Evolutionary conservation across 345 rosid species (phyloP), one percentile per base, ranked within the genome.

Genomic region (Eucalyptus marginata): DNA sequence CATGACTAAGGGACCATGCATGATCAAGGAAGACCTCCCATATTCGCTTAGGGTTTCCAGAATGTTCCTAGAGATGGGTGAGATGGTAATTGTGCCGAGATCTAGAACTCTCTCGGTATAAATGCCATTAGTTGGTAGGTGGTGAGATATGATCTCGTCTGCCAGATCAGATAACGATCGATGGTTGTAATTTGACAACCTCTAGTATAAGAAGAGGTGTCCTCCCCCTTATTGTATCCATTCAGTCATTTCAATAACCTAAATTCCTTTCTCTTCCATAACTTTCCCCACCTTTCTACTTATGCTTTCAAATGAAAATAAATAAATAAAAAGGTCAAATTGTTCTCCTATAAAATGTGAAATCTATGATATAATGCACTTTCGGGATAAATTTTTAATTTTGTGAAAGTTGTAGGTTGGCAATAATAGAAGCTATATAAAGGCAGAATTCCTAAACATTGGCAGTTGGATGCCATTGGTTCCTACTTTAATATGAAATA

Each of bases 91-190:
- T 52, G 25, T 52, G 58, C 10, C 2, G 0, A 52, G 58, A 7
- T 52, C 58, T 52, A 52, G 10, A 52, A 20, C 4, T 52, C 58
- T 52, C 5, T 52, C 2, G 1, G 10, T 52, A 52, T 52, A 52
- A 52, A 52, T 52, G 58, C 3, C 25, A 7, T 7, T 18, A 52
- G 58, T 52, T 52, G 58, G 25, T 18, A 7, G 58, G 18, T 7
- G 5, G 2, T 52, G 58, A 52, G 25, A 52, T 52, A 52, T 18
- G 58, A 52, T 50, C 51, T 50, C 0, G 1, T 50, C 3, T 14
- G 1, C 3, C 7, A 2, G 17, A 50, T 50, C 1, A 17, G 2
- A 50, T 50, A 50, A 50, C 7, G 3, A 50, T 50, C 51, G 0
- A 8, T 18, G 58, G 24, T 52, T 52, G 58, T 52, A 52, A 52